Evolutionary conservation across 768 basidiomycete genomes (phyloP).

Genomic region (Mycena latifolia): DNA sequence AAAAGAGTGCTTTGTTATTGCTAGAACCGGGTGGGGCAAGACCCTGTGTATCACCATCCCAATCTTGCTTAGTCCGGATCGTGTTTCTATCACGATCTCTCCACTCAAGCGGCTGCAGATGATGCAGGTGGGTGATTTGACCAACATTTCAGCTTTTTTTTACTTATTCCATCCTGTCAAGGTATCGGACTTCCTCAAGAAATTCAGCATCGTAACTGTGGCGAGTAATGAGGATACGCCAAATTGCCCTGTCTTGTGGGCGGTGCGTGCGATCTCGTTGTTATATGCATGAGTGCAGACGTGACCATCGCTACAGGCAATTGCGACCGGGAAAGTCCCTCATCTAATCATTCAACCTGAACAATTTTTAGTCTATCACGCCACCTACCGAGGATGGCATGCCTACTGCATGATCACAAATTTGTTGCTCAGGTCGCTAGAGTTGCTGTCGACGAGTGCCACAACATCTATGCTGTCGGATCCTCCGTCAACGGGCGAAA

Average conservation of each 20-base stretch:
- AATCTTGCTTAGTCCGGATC: background rate
- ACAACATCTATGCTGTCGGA: slow-evolving; percentile 39
- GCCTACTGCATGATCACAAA: slow-evolving; percentile 19
- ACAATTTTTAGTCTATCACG: slow-evolving; percentile 9
- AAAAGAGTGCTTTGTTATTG: background rate
- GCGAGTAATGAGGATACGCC: slow-evolving; percentile 16
- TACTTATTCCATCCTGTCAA: background rate
- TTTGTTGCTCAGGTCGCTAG: slow-evolving; percentile 15
- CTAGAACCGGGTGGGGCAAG: slow-evolving; percentile 3
- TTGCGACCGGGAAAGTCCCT: background rate
- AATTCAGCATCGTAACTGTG: slow-evolving; percentile 5
- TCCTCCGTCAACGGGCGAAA: slow-evolving; percentile 32
- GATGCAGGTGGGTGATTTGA: slow-evolving; percentile 3
- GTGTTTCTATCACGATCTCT: background rate
- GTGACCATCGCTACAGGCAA: slow-evolving; percentile 10
- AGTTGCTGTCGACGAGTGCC: slow-evolving; percentile 42
- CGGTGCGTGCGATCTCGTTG: background rate
- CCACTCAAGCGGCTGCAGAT: slow-evolving; percentile 6
- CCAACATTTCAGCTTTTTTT: background rate
- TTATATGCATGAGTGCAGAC: background rate
- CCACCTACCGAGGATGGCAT: slow-evolving; percentile 33
- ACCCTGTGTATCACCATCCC: slow-evolving; percentile 12
- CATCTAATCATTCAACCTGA: slow-evolving; percentile 8
- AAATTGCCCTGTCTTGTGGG: background rate
- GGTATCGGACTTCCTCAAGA: background rate